These are phyloP conservation scores for Monilinia polystroma DNA, from an alignment of 2,329 filamentous ascomycete species.

Conservation along the genomic window DNA sequence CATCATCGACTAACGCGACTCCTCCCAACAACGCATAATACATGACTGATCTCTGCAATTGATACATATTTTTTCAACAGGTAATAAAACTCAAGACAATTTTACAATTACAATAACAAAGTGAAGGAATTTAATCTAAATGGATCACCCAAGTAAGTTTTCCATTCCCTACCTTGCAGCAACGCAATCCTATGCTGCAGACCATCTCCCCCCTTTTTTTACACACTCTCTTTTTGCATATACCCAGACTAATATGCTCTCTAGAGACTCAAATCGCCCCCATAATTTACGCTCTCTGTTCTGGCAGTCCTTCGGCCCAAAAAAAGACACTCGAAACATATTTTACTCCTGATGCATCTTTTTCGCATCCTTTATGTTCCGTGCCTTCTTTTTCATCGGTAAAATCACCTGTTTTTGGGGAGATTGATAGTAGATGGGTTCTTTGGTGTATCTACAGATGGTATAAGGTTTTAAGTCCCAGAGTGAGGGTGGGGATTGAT, in stretches of 20 bases:
- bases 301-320: slow-evolving; percentile 66
- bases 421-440: slow-evolving; percentile 62
- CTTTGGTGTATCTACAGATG: slow-evolving; percentile 72
- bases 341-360: slow-evolving; percentile 70
- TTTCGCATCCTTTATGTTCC: slow-evolving; percentile 76
- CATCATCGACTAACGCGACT: slow-evolving; percentile 5
- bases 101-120: background rate
- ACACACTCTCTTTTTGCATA: background rate
- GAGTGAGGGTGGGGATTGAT: slow-evolving; percentile 66
- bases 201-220: background rate
- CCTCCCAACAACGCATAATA: background rate
- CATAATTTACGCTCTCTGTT: slow-evolving; percentile 67
- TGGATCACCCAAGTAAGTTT: slow-evolving; percentile 48
- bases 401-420: slow-evolving; percentile 44
- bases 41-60: background rate
- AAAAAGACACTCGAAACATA: slow-evolving; percentile 64
- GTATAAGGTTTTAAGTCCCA: slow-evolving; percentile 81
- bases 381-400: slow-evolving; percentile 55
- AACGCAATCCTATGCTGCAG: background rate
- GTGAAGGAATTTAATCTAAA: slow-evolving; percentile 26
- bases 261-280: slow-evolving; percentile 58
- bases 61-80: background rate
- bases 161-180: background rate
- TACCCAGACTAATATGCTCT: background rate
- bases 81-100: background rate